phyloP scores from a whole-genome alignment of 352 stramenopile species.

The Phytophthora vignae region DNA sequence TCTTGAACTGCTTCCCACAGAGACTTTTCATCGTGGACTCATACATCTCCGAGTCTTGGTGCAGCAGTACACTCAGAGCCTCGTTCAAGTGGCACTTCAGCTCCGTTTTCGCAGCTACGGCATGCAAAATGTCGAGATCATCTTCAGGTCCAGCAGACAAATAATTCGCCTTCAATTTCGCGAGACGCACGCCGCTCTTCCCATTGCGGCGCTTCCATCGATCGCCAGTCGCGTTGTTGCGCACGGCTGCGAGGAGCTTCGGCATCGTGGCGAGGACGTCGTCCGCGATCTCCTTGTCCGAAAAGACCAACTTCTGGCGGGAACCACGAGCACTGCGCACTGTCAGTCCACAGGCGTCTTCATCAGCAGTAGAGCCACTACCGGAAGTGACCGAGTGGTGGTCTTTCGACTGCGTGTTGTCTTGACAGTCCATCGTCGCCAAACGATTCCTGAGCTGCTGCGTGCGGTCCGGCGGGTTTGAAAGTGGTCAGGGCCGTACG shows the following conservation, averaged over 20 bases:
- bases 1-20: conserved; percentile 59
- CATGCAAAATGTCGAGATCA: conserved; percentile 56
- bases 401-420: too few relatives aligned
- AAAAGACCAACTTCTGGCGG: conserved; percentile 46
- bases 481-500: too few relatives aligned
- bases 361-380: neutral
- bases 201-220: conserved; percentile 47
- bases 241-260: conserved; percentile 56
- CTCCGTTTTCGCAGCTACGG: conserved; percentile 56
- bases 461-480: too few relatives aligned
- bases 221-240: conserved; percentile 40
- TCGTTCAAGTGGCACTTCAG: conserved; percentile 72
- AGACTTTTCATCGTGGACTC: conserved; percentile 59
- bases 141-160: conserved; percentile 37
- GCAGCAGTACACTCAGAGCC: conserved; percentile 61
- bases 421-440: too few relatives aligned
- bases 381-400: too few relatives aligned
- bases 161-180: conserved; percentile 49
- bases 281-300: conserved; percentile 64
- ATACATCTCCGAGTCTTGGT: conserved; percentile 52
- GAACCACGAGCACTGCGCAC: conserved; percentile 32
- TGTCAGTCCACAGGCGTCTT: conserved; percentile 32
- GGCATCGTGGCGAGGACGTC: conserved; percentile 68
- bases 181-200: conserved; percentile 52
- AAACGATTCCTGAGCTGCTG: too few relatives aligned